These are phyloP conservation scores for Alternaria rosae DNA, from an alignment of 2,329 filamentous ascomycete species.

Conservation along the genomic window DNA sequence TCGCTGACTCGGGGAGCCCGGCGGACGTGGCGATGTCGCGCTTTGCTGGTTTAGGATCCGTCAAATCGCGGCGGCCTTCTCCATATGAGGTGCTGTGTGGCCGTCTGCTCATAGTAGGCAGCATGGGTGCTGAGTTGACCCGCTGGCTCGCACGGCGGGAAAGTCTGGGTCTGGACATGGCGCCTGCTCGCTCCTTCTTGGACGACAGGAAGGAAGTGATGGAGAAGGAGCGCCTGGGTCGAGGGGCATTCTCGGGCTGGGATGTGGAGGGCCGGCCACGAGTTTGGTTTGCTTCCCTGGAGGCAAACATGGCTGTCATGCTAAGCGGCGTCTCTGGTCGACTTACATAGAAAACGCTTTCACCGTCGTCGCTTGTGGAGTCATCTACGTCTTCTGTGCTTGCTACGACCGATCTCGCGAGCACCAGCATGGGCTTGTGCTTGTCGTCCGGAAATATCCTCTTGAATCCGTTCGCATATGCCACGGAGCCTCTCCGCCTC, in stretches of 20 bases:
- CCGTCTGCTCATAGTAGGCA: conserved; percentile 48
- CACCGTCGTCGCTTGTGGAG: conserved; percentile 47
- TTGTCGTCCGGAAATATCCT: conserved; percentile 55
- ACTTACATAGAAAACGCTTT: conserved; percentile 50
- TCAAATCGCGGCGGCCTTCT: conserved; percentile 51
- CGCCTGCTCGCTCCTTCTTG: conserved; percentile 48
- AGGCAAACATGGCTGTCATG: conserved; percentile 38
- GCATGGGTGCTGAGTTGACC: conserved; percentile 43
- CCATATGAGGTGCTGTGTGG: conserved; percentile 46
- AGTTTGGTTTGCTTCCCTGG: conserved; percentile 27
- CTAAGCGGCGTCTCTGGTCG: conserved; percentile 49
- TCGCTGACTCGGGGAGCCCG: conserved; percentile 23
- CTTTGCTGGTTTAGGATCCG: conserved; percentile 38
- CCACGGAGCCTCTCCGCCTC: conserved; percentile 52
- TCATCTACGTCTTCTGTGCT: conserved; percentile 47
- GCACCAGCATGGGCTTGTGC: conserved; percentile 58
- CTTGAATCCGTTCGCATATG: conserved; percentile 50
- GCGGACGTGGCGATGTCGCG: conserved; percentile 41
- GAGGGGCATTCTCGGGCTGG: conserved; percentile 34
- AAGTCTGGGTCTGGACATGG: conserved; percentile 36
- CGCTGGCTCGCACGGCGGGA: conserved; percentile 43
- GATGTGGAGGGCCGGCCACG: conserved; percentile 28
- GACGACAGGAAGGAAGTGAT: conserved; percentile 55
- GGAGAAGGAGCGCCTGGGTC: conserved; percentile 59
- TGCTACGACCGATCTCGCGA: conserved; percentile 52